A percentile compares a stretch with the other conserved stretches of the same genome.
phyloP scores from a whole-genome alignment of 176 grass and related monocot genomes.

The Phoenix roebelenii region DNA sequence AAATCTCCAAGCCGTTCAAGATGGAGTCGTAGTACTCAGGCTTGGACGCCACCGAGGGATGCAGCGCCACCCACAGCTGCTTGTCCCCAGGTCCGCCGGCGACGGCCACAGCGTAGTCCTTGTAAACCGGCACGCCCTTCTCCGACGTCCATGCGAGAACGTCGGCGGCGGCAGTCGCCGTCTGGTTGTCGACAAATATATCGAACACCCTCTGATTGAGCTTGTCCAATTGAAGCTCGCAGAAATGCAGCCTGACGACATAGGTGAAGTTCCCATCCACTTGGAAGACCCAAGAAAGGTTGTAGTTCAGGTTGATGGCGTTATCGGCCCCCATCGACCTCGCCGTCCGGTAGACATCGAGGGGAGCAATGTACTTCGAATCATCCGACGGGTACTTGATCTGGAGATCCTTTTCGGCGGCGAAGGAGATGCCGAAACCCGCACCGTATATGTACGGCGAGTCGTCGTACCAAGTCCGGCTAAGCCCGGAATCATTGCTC shows the following conservation, averaged over 20 bases:
- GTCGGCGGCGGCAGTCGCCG: background rate
- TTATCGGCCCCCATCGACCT: slow-evolving; percentile 9
- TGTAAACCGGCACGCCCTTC: slow-evolving; percentile 1
- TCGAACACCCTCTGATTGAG: slow-evolving; percentile 11
- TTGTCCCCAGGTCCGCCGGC: background rate
- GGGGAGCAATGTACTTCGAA: background rate
- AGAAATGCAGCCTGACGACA: slow-evolving; percentile 9
- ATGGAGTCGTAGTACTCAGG: slow-evolving; percentile 10
- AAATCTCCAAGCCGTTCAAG: slow-evolving; percentile 12
- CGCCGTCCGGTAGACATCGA: slow-evolving; percentile 10
- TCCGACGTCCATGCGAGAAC: slow-evolving; percentile 2
- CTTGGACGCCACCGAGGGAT: background rate
- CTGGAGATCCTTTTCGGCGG: background rate
- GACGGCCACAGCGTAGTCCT: slow-evolving; percentile 3
- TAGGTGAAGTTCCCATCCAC: slow-evolving; percentile 13
- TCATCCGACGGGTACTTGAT: background rate
- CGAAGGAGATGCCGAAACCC: slow-evolving; percentile 1
- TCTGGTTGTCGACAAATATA: slow-evolving; percentile 10
- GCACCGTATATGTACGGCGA: slow-evolving; percentile 11
- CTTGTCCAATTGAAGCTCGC: slow-evolving; percentile 11
- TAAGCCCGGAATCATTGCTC: slow-evolving; percentile 3
- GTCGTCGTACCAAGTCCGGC: slow-evolving; percentile 18
- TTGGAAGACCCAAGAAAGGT: slow-evolving; percentile 10
- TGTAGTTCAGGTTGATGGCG: slow-evolving; percentile 1
- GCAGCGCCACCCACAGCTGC: slow-evolving; percentile 8